phyloP scores from a whole-genome alignment of 1,284 basidiomycete species.

The Bondarzewia mesenterica region DNA sequence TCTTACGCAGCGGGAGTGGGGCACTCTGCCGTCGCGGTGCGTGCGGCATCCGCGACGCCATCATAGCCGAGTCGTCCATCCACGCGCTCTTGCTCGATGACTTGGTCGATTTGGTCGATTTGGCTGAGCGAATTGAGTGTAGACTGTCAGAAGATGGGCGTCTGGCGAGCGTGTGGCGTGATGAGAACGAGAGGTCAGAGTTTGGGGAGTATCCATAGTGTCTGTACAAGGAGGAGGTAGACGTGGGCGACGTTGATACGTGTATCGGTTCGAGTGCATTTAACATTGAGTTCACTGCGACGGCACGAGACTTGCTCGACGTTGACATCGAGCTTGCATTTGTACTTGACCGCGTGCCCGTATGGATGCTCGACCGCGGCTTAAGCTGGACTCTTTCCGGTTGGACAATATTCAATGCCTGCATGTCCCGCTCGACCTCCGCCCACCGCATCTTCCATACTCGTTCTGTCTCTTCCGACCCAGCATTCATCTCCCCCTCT shows the following conservation, averaged over 20 bases:
- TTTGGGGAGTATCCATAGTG: not conserved
- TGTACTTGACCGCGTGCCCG: not conserved
- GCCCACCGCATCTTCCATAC: constrained; percentile 62
- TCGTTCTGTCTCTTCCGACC: constrained; percentile 53
- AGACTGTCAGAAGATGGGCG: constrained; percentile 31
- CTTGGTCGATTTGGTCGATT: constrained; percentile 25
- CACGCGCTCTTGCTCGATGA: constrained; percentile 16
- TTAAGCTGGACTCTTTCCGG: constrained; percentile 14
- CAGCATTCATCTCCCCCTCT: constrained; percentile 63
- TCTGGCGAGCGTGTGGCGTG: not conserved
- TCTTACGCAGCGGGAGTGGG: constrained; percentile 28
- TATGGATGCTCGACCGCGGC: not conserved
- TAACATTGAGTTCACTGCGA: constrained; percentile 3
- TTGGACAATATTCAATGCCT: constrained; percentile 34
- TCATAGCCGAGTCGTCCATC: constrained; percentile 9
- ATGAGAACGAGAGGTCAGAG: not conserved
- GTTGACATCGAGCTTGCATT: not conserved
- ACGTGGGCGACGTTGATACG: not conserved
- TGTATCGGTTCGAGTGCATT: constrained; percentile 5
- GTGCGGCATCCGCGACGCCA: constrained; percentile 7
- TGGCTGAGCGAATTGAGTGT: constrained; percentile 31
- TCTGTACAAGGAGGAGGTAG: not conserved
- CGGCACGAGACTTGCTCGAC: not conserved
- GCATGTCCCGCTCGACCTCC: constrained; percentile 47
- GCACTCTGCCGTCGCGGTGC: constrained; percentile 38